Base-by-base conservation (phyloP, 164 flowering plant genomes). In the Berberis vulgaris region DNA sequence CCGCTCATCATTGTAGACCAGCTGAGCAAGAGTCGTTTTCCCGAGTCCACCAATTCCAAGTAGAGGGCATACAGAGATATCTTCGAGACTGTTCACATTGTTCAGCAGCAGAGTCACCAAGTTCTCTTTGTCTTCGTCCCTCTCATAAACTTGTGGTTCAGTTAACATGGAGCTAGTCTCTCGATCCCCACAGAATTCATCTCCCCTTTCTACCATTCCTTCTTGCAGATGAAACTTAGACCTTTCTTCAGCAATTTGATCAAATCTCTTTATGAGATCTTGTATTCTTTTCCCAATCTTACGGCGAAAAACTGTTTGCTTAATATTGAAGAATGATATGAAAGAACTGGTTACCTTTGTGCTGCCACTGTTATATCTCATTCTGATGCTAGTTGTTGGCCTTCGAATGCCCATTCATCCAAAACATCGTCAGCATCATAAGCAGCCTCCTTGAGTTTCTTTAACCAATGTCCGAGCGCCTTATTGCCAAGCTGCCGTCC, bases 31-130 rank as follows among this genome's bases (percentile, higher is more conserved):
- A 45, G 64, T n/a, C n/a, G n/a, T 62, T 45, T 62, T 62, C 41
- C 65, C 65, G 8, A 62, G 8, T 3, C 55, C 55, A 49, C 65
- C 65, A 44, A 60, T 60, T 5, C 62, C 65, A 39, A 49, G n/a
- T 45, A 47, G 26, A 4, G 52, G 53, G 46, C 6, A 38, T 12
- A 45, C 43, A 38, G 41, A 61, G 10, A 45, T 6, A 47, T 10
- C 5, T 11, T n/a, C 54, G 10, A 41, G 50, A 47, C 1, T 43
- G 12, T 43, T 43, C 4, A 12, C n/a, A 43, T 61, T 49, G 26
- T 39, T 9, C 4, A 61, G 5, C 43, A 46, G 46, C 11, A 43
- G 2, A 2, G 9, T 57, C 45, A 57, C 45, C 2, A 57, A 3
- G 44, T 40, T 7, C 2, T 57, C 60, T 40, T 9, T 57, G 43